Evolutionary conservation across 352 stramenopile genomes (phyloP), one percentile per base, ranked within the genome.

Genomic region (Peronosclerospora sorghi): DNA sequence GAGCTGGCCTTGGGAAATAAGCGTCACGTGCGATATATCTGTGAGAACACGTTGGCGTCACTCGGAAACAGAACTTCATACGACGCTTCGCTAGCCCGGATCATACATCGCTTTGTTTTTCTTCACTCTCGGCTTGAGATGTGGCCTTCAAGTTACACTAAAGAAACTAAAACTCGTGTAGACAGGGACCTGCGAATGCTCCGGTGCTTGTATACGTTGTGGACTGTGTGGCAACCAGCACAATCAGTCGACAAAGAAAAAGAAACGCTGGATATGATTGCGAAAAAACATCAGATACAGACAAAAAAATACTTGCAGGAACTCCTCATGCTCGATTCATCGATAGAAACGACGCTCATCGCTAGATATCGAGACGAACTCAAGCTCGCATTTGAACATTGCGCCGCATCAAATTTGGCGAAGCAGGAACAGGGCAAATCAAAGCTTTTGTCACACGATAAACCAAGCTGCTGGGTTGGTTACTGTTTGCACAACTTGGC

Each of bases 401-500:
- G 65, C 34, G 12, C 8, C 8, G 29, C 56, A 46, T 39, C 15
- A n/a, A 51, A 18, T 34, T 40, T 39, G 17, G 12, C n/a, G 36
- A 19, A n/a, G 15, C 2, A 14, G 10, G 39, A 45, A 24, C 10
- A 2, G 14, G 14, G 8, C 27, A 38, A 30, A 35, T 1, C 20
- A 24, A 40, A 12, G 8, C 32, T 13, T 32, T 19, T 4, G 24
- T 30, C 20, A 3, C 26, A 23, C 2, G 13, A 10, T 24, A 41
- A 29, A 32, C 27, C 40, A 2, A 20, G n/a, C 18, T 68, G 59
- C 28, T 62, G 50, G 49, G 60, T 56, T 27, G 54, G 67, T 12
- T 83, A 68, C 26, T 83, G 69, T 14, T 43, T 78, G n/a, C 62
- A 82, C 41, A 86, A 86, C 37, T 51, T 87, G 3, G 75, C 65